A percentile compares a stretch with the other conserved stretches of the same genome.
Conservation (phyloP, 2,329 filamentous ascomycete species). For the Phialophora chinensis region DNA sequence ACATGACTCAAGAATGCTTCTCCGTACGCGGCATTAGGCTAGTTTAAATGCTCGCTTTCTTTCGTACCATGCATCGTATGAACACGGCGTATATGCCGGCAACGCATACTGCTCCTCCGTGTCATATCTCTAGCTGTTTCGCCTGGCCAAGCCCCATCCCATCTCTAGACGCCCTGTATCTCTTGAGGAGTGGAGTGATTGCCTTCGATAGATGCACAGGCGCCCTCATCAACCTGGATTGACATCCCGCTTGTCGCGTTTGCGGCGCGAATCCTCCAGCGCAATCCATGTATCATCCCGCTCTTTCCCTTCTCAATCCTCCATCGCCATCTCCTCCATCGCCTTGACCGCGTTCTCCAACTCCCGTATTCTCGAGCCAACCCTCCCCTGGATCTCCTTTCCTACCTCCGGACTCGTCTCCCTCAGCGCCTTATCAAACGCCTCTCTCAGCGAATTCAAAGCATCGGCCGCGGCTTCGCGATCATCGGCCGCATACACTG, state of each 20-base stretch:
- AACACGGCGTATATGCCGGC: not conserved
- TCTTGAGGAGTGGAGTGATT: not conserved
- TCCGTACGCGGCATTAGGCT: not conserved
- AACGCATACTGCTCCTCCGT: not conserved
- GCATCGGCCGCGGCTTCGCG: slow-evolving; percentile 60
- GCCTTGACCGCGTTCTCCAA: slow-evolving; percentile 58
- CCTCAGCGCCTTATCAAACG: slow-evolving; percentile 52
- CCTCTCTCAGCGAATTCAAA: slow-evolving; percentile 56
- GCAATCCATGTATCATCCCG: not conserved
- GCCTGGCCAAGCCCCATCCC: not conserved
- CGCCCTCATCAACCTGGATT: not conserved
- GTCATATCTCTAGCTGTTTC: not conserved
- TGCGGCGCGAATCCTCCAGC: not conserved
- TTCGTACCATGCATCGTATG: not conserved
- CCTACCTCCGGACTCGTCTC: slow-evolving; percentile 50
- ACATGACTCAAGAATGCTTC: slow-evolving; percentile 26
- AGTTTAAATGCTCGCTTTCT: not conserved
- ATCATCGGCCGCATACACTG: slow-evolving; percentile 62
- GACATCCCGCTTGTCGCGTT: not conserved
- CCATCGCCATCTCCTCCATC: slow-evolving; percentile 58
- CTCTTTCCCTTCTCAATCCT: slow-evolving; percentile 46
- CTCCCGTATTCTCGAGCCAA: slow-evolving; percentile 60
- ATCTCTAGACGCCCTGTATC: not conserved
- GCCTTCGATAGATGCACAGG: not conserved
- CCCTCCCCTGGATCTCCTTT: slow-evolving; percentile 58